These are phyloP conservation scores for Boletus vermiculosoides DNA, from an alignment of 768 basidiomycete species.

Conservation along the genomic window DNA sequence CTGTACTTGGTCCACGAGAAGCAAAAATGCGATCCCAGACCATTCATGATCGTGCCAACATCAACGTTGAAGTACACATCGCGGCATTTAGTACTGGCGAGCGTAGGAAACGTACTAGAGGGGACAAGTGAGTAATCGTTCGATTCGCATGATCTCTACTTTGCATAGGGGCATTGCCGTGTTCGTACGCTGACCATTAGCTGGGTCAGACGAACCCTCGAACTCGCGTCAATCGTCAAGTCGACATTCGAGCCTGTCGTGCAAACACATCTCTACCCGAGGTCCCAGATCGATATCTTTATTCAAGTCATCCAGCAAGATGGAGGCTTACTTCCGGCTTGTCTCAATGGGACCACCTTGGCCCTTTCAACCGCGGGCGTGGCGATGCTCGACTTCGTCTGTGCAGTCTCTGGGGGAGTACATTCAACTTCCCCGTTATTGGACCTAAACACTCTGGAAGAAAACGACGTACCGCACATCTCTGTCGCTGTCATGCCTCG, in stretches of 20 bases:
- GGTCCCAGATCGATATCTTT: conserved; percentile 92
- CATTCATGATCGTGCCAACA: conserved; percentile 80
- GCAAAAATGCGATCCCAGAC: conserved; percentile 77
- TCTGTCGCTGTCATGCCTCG: conserved; percentile 90
- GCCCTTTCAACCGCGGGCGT: conserved; percentile 90
- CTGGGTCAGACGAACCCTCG: conserved; percentile 69
- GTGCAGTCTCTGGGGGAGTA: conserved; percentile 85
- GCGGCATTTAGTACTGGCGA: conserved; percentile 87
- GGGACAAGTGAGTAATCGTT: conserved; percentile 74
- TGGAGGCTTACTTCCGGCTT: conserved; percentile 85
- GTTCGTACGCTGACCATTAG: conserved; percentile 1
- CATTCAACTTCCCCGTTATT: conserved; percentile 79
- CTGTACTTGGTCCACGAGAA: conserved; percentile 92
- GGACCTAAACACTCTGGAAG: conserved; percentile 87
- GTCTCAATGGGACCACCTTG: conserved; percentile 93
- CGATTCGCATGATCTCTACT: background rate
- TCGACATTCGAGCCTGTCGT: conserved; percentile 97
- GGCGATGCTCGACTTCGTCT: conserved; percentile 87
- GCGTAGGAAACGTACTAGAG: conserved; percentile 68
- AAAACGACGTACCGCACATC: conserved; percentile 83
- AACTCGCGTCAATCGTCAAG: conserved; percentile 83
- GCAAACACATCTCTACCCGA: conserved; percentile 86
- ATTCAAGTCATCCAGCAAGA: conserved; percentile 93
- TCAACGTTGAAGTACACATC: conserved; percentile 87
- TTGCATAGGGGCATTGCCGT: background rate